A percentile compares a stretch with the other conserved stretches of the same genome.
These are phyloP conservation scores for Boletus rubroflammeus DNA, from an alignment of 768 basidiomycete genomes.

Conservation along the genomic window DNA sequence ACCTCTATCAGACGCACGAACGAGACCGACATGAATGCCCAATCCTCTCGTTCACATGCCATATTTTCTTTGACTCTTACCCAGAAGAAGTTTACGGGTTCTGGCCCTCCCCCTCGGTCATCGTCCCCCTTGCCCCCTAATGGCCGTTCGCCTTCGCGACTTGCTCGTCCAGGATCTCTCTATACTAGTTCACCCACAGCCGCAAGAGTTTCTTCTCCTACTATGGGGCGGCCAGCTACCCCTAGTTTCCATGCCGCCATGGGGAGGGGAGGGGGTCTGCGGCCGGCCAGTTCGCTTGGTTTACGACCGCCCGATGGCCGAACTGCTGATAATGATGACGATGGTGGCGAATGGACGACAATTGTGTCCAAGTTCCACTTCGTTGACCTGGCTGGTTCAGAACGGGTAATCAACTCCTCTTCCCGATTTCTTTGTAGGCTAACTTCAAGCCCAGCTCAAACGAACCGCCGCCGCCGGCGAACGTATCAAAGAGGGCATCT, in stretches of 20 bases:
- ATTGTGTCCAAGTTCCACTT: conserved; percentile 97
- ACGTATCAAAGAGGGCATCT: conserved; percentile 97
- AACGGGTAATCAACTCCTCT: conserved; percentile 55
- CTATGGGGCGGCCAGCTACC: conserved; percentile 71
- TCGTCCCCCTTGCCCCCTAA: conserved; percentile 72
- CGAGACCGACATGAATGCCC: conserved; percentile 98
- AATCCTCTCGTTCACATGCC: conserved; percentile 96
- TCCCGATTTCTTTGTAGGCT: conserved; percentile 10
- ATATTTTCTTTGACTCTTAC: conserved; percentile 96
- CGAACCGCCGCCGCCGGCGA: conserved; percentile 95
- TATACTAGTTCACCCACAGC: conserved; percentile 42
- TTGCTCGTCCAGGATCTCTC: conserved; percentile 80
- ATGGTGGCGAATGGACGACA: conserved; percentile 80
- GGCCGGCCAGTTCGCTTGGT: conserved; percentile 81
- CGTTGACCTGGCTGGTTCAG: conserved; percentile 95
- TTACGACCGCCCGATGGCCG: conserved; percentile 50
- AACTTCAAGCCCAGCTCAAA: conserved; percentile 61
- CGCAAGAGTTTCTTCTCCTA: conserved; percentile 67
- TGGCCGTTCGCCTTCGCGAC: conserved; percentile 72
- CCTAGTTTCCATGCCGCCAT: conserved; percentile 78
- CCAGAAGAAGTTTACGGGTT: conserved; percentile 82
- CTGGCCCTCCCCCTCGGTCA: conserved; percentile 65
- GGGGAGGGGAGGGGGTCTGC: conserved; percentile 59
- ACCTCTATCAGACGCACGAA: conserved; percentile 90
- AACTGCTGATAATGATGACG: conserved; percentile 47